Base-by-base conservation (phyloP, 768 basidiomycete genomes). In the Obba rivulosa region DNA sequence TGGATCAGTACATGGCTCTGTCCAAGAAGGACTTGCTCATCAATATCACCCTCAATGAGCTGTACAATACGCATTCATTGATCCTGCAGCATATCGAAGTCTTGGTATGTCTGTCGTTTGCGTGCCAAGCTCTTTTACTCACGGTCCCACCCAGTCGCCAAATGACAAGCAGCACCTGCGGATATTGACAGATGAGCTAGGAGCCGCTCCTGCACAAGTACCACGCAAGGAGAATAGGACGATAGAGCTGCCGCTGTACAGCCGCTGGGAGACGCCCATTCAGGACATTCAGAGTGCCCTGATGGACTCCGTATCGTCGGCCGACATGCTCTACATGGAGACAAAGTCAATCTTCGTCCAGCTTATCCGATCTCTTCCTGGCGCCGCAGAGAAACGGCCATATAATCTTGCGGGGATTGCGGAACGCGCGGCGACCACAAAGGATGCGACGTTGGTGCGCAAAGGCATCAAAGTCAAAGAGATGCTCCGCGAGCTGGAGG, bases 1-100 rank as follows among this genome's bases (percentile, higher is more conserved):
- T 98, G 86, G 96, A 99, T 69, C 96, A 98, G 75, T 99, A 99
- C 67, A 97, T 99, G 93, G 96, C 96, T 8, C 73, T 99, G 49
- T 97, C 94, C 50, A 99, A 99, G 79, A 98, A 98, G 69, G 96
- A 98, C 64, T 76, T 98, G 50, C 84, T 87, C 76, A 98, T 99
- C 69, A 91, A 93, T 68, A 99, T 99, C 65, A 98, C 96, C 7
- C 72, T 98, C 68, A 99, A 99, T 65, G 96, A 99, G 77, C 63
- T 99, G 74, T 98, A 97, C 69, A 98, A 98, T 71, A 99, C 96
- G 2, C 96, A 99, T 67, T 89, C 93, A 21, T 73, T 98, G 62
- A 85, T 99, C 54, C 71, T 88, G 52, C 94, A 98, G 63, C 96
- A 99, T 63, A 84, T 97, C 59, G 94, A 98, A 65, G 85, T 84